Base-by-base conservation (phyloP, 2,329 filamentous ascomycete genomes). In the Ophiocordyceps sinensis region DNA sequence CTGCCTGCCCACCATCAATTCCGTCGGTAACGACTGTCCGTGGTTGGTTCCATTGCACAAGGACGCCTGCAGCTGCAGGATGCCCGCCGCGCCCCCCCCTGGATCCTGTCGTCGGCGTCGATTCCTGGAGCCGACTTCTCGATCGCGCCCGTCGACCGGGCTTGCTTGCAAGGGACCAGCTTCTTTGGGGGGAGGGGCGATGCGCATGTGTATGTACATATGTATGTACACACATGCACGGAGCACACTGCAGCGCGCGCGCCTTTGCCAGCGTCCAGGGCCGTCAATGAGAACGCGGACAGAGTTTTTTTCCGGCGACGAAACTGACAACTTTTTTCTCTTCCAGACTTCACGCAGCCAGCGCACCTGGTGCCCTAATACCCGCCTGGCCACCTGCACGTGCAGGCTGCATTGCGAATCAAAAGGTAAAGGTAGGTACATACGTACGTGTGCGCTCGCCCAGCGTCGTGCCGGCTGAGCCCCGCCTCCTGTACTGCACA, bases 131-230 rank as follows among this genome's bases (percentile, higher is more conserved):
- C 35, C 40, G 40, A 37, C 29, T 15, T 13, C 30, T 41, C 40
- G 40, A 41, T 28, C 29, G 36, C 12, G 35, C 29, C 35, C 40
- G 40, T 32, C 26, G 32, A 36, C 39, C 29, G 31, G 36, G 28
- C 40, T 37, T 21, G 28, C 40, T 37, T 21, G 26, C 15, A 17
- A 37, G 39, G 17, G 34, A 28, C 14, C 17, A 30, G 19, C 28
- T 14, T 10, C 32, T 15, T 35, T n/a, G n/a, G n/a, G 32, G 32
- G n/a, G n/a, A 5, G 14, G 32, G 14, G 32, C 32, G 32, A 35
- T 12, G 32, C 32, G 17, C 32, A 15, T 35, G 17, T 15, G 6
- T 5, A 26, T 23, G 7, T 7, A 23, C 15, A 34, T 14, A 34
- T 34, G 17, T 15, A 26, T 5, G 6, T 26, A 26, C 23, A 26